Percentiles rank a stretch among this genome's conserved stretches.
These are phyloP conservation scores for Narthecium ossifragum DNA, from an alignment of 106 monocot genomes.

Conservation along the genomic window DNA sequence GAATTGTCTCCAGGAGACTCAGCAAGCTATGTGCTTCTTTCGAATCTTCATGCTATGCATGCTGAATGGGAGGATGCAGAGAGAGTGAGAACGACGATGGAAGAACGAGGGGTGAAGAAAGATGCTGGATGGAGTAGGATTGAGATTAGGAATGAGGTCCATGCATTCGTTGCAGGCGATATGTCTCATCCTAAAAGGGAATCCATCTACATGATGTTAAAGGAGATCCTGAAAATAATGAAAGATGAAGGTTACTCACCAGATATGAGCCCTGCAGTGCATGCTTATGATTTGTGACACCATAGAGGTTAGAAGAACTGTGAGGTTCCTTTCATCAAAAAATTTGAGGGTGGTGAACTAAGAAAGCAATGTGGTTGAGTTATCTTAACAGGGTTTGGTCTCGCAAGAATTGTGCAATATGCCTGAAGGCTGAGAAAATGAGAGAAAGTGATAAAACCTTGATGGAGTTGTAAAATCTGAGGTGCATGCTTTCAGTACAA, in stretches of 20 bases:
- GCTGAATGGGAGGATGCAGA: conserved; percentile 50
- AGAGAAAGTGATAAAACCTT: no score
- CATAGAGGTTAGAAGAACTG: no score
- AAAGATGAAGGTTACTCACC: conserved; percentile 19
- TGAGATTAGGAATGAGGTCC: conserved; percentile 37
- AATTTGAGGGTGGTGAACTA: background rate
- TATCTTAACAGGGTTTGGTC: background rate
- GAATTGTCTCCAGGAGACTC: conserved; percentile 38
- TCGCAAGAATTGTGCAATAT: background rate
- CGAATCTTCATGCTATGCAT: conserved; percentile 50
- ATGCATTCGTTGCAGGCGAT: conserved; percentile 41
- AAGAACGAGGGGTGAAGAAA: conserved; percentile 55
- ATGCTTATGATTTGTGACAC: conserved; percentile 1
- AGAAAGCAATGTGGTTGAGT: background rate
- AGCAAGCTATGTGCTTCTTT: conserved; percentile 49
- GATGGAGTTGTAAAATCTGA: no score
- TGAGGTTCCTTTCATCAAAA: background rate
- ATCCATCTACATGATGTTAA: conserved; percentile 36
- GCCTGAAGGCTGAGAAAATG: no score
- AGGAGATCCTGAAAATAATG: conserved; percentile 28
- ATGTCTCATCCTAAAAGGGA: conserved; percentile 31
- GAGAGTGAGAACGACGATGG: conserved; percentile 44
- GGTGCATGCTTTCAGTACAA: no score
- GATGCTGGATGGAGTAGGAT: conserved; percentile 71
- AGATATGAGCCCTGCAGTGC: background rate